A percentile compares a stretch with the other conserved stretches of the same genome.
Conservation (phyloP, 495 filamentous ascomycete species). For the Penicillium desertorum region DNA sequence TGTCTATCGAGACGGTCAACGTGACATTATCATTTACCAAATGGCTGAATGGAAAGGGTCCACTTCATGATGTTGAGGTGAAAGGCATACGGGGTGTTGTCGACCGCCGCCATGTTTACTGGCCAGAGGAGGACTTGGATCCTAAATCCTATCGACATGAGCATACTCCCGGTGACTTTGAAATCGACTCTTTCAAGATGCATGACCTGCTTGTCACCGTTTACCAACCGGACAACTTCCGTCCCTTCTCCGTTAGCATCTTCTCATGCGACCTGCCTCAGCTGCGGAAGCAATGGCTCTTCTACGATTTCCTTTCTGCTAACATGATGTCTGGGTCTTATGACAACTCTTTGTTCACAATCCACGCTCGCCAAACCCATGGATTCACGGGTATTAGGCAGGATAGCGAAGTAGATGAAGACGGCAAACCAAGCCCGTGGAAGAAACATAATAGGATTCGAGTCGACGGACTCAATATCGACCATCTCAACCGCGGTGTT, state of each 20-base stretch:
- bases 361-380: constrained; percentile 90
- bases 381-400: constrained; percentile 58
- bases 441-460: constrained; percentile 90
- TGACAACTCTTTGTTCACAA: constrained; percentile 94
- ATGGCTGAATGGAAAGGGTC: constrained; percentile 96
- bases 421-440: constrained; percentile 61
- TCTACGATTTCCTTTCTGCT: constrained; percentile 95
- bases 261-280: constrained; percentile 93
- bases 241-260: constrained; percentile 91
- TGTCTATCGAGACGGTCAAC: constrained; percentile 92
- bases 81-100: constrained; percentile 96
- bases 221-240: constrained; percentile 85
- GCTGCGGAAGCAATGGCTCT: constrained; percentile 91
- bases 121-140: constrained; percentile 68
- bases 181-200: constrained; percentile 93
- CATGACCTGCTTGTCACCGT: constrained; percentile 90
- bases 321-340: constrained; percentile 95
- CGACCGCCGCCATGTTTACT: constrained; percentile 78
- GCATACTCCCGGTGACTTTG: constrained; percentile 90
- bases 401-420: constrained; percentile 51
- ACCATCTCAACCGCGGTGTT: constrained; percentile 92
- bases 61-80: constrained; percentile 87
- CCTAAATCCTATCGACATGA: constrained; percentile 84
- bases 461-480: constrained; percentile 91
- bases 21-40: constrained; percentile 96